A percentile compares a stretch with the other conserved stretches of the same genome.
Evolutionary conservation across 768 basidiomycete species (phyloP).

Genomic region (Mycena vitilis): DNA sequence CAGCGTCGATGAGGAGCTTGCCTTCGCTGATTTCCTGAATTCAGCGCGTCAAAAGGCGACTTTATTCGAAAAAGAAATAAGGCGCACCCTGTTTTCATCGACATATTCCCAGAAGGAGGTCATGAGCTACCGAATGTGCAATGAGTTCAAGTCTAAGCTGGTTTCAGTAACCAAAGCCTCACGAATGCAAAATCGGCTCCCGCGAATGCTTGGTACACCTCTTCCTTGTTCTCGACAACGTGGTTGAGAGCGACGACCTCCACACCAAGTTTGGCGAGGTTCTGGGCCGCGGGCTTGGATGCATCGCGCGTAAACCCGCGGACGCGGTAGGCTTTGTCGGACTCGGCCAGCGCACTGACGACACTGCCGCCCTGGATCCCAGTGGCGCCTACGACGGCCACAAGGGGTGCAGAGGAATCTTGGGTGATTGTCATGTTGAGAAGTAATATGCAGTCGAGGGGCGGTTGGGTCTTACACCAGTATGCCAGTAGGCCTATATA

Average conservation of each 20-base stretch:
- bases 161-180: background rate
- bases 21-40: slow-evolving; percentile 26
- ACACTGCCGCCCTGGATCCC: slow-evolving; percentile 28
- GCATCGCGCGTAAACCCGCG: slow-evolving; percentile 20
- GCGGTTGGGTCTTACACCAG: too few relatives aligned
- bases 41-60: background rate
- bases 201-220: slow-evolving; percentile 13
- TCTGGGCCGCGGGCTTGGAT: slow-evolving; percentile 6
- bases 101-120: slow-evolving; percentile 32
- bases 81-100: slow-evolving; percentile 5
- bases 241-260: slow-evolving; percentile 1
- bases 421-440: slow-evolving; percentile 25
- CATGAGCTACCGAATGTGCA: slow-evolving; percentile 1
- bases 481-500: too few relatives aligned
- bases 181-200: slow-evolving; percentile 25
- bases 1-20: slow-evolving; percentile 27
- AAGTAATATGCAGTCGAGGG: too few relatives aligned
- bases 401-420: slow-evolving; percentile 18
- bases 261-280: slow-evolving; percentile 10
- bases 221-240: slow-evolving; percentile 11
- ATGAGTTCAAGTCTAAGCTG: too few relatives aligned
- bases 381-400: slow-evolving; percentile 27
- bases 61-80: background rate
- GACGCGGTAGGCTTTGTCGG: slow-evolving; percentile 25
- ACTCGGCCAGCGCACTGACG: slow-evolving; percentile 20